Conservation (phyloP, 345 rosid genomes). For the Arabidopsis arenosa region DNA sequence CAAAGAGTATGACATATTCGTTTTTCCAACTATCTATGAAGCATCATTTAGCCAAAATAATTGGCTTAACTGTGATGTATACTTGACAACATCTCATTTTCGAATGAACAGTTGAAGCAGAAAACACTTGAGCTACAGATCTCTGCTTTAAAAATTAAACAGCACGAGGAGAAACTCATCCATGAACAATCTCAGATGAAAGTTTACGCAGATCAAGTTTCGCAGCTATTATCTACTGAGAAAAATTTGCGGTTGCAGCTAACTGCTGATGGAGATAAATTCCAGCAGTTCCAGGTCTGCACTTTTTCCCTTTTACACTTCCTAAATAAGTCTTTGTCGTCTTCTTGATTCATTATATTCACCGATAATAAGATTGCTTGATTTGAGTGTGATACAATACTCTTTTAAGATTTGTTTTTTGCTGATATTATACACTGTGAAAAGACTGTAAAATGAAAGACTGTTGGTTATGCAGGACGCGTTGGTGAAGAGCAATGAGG, state of each 20-base stretch:
- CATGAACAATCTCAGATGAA: constrained; percentile 94
- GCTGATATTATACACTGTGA: background rate
- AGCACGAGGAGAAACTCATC: constrained; percentile 78
- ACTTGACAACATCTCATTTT: constrained; percentile 29
- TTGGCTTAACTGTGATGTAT: constrained; percentile 7
- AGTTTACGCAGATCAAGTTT: constrained; percentile 86
- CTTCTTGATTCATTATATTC: background rate
- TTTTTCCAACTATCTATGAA: constrained; percentile 11
- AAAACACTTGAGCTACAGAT: constrained; percentile 84
- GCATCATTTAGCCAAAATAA: constrained; percentile 16
- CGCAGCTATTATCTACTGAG: constrained; percentile 84
- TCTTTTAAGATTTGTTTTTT: background rate
- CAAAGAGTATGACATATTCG: constrained; percentile 57
- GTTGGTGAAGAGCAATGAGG: constrained; percentile 88
- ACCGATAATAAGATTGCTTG: background rate
- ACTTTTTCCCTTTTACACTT: constrained; percentile 10
- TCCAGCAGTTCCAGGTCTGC: constrained; percentile 89
- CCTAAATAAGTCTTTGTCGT: background rate
- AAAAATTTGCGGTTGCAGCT: constrained; percentile 82
- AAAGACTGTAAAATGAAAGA: background rate
- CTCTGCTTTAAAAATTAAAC: constrained; percentile 77
- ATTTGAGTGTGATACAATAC: constrained; percentile 10
- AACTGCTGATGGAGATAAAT: constrained; percentile 93
- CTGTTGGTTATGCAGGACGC: constrained; percentile 72
- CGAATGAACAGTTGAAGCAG: constrained; percentile 75